phyloP scores from a whole-genome alignment of 2,329 filamentous ascomycete species.

The Orbilia javanica region DNA sequence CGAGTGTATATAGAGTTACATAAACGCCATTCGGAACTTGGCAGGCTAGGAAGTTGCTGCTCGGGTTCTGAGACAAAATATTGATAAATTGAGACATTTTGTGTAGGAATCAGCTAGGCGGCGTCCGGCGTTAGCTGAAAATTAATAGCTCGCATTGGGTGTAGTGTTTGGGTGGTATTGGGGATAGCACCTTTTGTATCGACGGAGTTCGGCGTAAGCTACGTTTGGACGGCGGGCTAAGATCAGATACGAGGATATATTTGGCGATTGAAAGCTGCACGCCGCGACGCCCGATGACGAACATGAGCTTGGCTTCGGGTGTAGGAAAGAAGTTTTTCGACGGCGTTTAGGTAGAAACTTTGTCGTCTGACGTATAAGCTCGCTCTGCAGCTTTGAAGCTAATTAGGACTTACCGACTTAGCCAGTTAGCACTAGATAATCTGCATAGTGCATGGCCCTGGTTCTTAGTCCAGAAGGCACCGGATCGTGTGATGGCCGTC shows the following conservation, averaged over 20 bases:
- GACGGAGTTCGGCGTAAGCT: slow-evolving; percentile 47
- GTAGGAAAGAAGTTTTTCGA: slow-evolving; percentile 33
- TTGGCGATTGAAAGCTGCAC: slow-evolving; percentile 40
- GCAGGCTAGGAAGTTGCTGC: neutral
- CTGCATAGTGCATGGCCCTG: slow-evolving; percentile 36
- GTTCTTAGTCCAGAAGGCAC: slow-evolving; percentile 16
- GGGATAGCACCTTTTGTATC: slow-evolving; percentile 10
- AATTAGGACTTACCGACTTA: slow-evolving; percentile 2
- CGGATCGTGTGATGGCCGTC: slow-evolving; percentile 36
- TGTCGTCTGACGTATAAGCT: slow-evolving; percentile 43
- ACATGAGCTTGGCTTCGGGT: slow-evolving; percentile 25
- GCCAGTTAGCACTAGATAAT: neutral
- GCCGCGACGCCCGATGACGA: slow-evolving; percentile 53
- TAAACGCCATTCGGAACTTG: slow-evolving; percentile 56
- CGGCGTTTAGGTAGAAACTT: slow-evolving; percentile 40
- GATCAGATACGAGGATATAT: slow-evolving; percentile 40
- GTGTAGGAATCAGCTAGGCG: slow-evolving; percentile 26
- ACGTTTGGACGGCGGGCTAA: slow-evolving; percentile 30
- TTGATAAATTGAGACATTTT: slow-evolving; percentile 48
- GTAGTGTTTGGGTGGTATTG: slow-evolving; percentile 11
- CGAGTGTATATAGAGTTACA: neutral
- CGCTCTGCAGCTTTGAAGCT: neutral
- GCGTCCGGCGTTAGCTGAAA: slow-evolving; percentile 40
- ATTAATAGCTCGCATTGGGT: slow-evolving; percentile 6
- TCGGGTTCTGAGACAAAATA: slow-evolving; percentile 34